A percentile compares a stretch with the other conserved stretches of the same genome.
These are phyloP conservation scores for Castanea mollissima DNA, from an alignment of 306 rosid genomes.

Conservation along the genomic window DNA sequence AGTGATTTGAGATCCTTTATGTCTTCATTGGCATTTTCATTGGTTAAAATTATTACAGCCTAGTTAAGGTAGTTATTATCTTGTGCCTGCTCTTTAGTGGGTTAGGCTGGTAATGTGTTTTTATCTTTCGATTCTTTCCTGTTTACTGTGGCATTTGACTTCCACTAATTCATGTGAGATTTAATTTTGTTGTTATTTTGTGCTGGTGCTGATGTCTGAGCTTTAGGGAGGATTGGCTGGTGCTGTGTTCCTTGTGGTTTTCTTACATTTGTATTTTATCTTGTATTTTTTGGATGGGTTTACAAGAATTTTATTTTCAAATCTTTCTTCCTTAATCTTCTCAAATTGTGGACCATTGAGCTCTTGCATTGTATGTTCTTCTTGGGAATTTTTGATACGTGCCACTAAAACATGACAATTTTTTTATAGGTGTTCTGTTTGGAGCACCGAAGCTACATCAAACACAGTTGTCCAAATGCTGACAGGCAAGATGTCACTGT, in stretches of 20 bases:
- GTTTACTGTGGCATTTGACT: background rate
- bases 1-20: background rate
- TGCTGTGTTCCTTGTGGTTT: background rate
- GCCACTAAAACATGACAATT: conserved; percentile 3
- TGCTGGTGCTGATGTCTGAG: background rate
- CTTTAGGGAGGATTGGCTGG: background rate
- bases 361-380: background rate
- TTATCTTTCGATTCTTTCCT: background rate
- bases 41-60: background rate
- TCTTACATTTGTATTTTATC: background rate
- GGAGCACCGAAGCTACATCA: conserved; percentile 73
- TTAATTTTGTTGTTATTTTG: background rate
- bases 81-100: background rate
- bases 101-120: background rate
- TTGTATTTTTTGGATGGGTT: background rate
- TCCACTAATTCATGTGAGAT: background rate
- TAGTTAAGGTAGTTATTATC: background rate
- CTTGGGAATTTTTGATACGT: background rate
- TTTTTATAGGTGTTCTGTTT: conserved; percentile 71
- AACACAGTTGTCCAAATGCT: conserved; percentile 68
- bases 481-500: conserved; percentile 64
- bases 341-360: background rate
- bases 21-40: background rate
- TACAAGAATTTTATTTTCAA: background rate
- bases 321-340: background rate